Conservation (phyloP, 2,329 filamentous ascomycete species). For the Chaetomium strumarium region DNA sequence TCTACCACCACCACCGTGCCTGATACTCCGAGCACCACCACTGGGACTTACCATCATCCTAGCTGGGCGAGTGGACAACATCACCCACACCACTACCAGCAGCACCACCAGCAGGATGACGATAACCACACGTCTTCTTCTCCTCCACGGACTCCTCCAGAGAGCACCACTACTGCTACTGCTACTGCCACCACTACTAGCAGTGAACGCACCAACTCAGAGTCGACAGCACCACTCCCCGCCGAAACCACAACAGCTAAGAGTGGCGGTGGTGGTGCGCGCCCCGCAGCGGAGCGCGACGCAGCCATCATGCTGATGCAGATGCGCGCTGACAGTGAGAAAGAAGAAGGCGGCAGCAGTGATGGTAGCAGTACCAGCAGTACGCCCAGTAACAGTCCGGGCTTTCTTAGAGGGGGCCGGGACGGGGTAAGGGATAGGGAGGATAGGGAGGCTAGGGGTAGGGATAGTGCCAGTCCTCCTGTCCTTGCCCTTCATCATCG, state of each 20-base stretch:
- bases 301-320: slow-evolving; percentile 45
- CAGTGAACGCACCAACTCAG: slow-evolving; percentile 5
- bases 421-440: too few species aligned
- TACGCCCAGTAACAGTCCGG: not conserved
- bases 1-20: not conserved
- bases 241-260: slow-evolving; percentile 6
- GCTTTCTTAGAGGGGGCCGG: too few species aligned
- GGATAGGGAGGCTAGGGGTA: too few species aligned
- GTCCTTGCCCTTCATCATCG: too few species aligned
- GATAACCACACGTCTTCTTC: too few species aligned
- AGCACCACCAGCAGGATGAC: not conserved
- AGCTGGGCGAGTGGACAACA: not conserved
- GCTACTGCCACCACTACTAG: not conserved
- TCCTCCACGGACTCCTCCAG: not conserved
- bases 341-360: not conserved
- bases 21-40: too few species aligned
- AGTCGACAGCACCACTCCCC: too few species aligned
- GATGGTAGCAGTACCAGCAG: not conserved
- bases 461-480: too few species aligned
- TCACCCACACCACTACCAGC: not conserved
- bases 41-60: not conserved
- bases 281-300: slow-evolving; percentile 36
- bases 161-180: too few species aligned
- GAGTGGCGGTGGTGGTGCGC: too few species aligned
- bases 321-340: slow-evolving; percentile 26